phyloP scores from a whole-genome alignment of 116 monocot genomes.

The Dioscorea cayenensis region DNA sequence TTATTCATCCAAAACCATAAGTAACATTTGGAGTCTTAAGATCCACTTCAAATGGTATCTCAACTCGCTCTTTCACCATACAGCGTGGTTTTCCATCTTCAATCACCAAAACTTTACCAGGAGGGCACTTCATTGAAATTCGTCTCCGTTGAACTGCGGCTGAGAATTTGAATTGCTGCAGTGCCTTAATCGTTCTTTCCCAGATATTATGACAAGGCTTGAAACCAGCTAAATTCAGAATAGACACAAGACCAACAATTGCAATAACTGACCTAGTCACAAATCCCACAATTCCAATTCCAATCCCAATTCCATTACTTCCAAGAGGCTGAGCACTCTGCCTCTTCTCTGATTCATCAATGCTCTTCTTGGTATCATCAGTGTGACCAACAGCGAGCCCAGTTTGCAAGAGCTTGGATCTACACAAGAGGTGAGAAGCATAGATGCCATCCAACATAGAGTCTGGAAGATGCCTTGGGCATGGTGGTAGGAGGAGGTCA shows the following conservation, averaged over 20 bases:
- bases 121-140: constrained; percentile 33
- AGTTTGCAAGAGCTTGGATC: constrained; percentile 17
- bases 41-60: constrained; percentile 64
- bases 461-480: constrained; percentile 38
- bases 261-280: constrained; percentile 45
- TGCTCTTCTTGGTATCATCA: constrained; percentile 3
- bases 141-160: constrained; percentile 6
- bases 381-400: not conserved
- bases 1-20: constrained; percentile 63
- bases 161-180: constrained; percentile 16
- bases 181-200: constrained; percentile 12
- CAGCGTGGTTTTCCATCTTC: constrained; percentile 60
- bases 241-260: constrained; percentile 29
- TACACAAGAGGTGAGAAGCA: constrained; percentile 10
- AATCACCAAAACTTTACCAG: constrained; percentile 63
- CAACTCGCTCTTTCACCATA: constrained; percentile 71
- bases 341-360: constrained; percentile 10
- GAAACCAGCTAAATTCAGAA: constrained; percentile 43
- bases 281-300: constrained; percentile 23
- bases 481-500: constrained; percentile 48
- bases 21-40: constrained; percentile 37
- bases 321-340: too few relatives aligned
- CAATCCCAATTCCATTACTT: too few relatives aligned
- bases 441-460: constrained; percentile 34
- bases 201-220: constrained; percentile 6